Percentiles rank a stretch among this genome's conserved stretches.
Evolutionary conservation across 2,329 filamentous ascomycete genomes (phyloP).

Genomic region (Huntiella abstrusa): DNA sequence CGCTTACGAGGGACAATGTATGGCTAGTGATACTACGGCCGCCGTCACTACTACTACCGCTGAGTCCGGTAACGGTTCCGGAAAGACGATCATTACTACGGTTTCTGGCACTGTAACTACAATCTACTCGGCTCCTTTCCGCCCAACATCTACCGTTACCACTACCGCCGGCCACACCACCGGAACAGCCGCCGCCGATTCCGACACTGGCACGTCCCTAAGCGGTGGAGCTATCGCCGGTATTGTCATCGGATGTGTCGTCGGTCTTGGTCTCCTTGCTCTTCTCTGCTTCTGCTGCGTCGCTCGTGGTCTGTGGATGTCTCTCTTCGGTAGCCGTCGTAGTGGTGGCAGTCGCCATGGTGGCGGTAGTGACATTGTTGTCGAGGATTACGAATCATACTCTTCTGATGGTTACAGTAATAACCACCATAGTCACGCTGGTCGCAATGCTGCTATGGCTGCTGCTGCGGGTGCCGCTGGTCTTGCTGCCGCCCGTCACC

Average conservation of each 20-base stretch:
- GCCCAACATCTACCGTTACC: constrained; percentile 37
- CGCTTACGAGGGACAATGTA: constrained; percentile 37
- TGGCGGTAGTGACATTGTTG: constrained; percentile 27
- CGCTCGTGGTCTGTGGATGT: constrained; percentile 41
- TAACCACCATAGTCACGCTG: constrained; percentile 16
- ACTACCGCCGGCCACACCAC: constrained; percentile 26
- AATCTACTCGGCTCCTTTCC: constrained; percentile 31
- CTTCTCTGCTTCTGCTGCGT: constrained; percentile 61
- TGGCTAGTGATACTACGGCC: constrained; percentile 23
- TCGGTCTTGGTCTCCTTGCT: constrained; percentile 46
- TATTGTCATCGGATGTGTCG: constrained; percentile 57
- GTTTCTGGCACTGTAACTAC: constrained; percentile 32
- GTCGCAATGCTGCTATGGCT: constrained; percentile 5
- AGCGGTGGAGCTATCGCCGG: constrained; percentile 61
- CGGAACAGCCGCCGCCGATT: constrained; percentile 23
- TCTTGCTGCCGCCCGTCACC: not conserved
- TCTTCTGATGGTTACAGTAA: constrained; percentile 15
- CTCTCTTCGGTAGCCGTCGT: constrained; percentile 32
- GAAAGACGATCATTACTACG: constrained; percentile 25
- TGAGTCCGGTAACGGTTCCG: constrained; percentile 15
- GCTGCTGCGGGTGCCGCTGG: constrained; percentile 4
- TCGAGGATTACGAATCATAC: constrained; percentile 32
- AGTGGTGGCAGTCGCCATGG: not conserved
- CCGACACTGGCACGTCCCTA: constrained; percentile 25
- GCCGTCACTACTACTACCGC: constrained; percentile 14